Percentiles rank a stretch among this genome's conserved stretches.
phyloP scores from a whole-genome alignment of 2,329 filamentous ascomycete genomes.

The Aureobasidium mangrovei region DNA sequence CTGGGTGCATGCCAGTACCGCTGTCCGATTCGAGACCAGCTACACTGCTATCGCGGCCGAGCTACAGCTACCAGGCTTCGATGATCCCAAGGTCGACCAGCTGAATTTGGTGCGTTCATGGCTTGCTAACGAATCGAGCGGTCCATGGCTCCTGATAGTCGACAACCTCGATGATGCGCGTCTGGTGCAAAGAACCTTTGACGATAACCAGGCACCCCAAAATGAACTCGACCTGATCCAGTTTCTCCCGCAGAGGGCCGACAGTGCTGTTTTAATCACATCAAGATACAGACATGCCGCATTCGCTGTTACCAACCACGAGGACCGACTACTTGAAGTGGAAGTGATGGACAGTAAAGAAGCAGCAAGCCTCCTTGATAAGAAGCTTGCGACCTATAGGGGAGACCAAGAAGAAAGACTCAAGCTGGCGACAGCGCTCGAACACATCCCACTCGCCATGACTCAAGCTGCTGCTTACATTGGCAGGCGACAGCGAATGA shows the following conservation, averaged over 20 bases:
- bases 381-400: neutral
- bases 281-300: conserved; percentile 18
- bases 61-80: conserved; percentile 13
- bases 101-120: conserved; percentile 18
- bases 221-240: conserved; percentile 6
- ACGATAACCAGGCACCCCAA: neutral
- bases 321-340: conserved; percentile 16
- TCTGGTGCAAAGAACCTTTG: neutral
- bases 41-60: conserved; percentile 15
- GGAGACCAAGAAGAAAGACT: neutral
- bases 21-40: conserved; percentile 19
- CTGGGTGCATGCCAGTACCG: conserved; percentile 21
- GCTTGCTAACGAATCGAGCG: conserved; percentile 16
- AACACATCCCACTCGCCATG: conserved; percentile 29
- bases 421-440: conserved; percentile 21
- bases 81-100: conserved; percentile 17
- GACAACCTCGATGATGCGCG: conserved; percentile 21
- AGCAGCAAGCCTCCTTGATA: conserved; percentile 16
- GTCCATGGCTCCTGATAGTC: conserved; percentile 20
- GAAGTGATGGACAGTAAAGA: conserved; percentile 20
- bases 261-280: conserved; percentile 20
- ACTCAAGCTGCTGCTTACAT: conserved; percentile 30
- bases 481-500: conserved; percentile 20
- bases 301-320: conserved; percentile 15
- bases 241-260: conserved; percentile 16